phyloP scores from a whole-genome alignment of 2,329 filamentous ascomycete genomes.

The Aureobasidium sp. region DNA sequence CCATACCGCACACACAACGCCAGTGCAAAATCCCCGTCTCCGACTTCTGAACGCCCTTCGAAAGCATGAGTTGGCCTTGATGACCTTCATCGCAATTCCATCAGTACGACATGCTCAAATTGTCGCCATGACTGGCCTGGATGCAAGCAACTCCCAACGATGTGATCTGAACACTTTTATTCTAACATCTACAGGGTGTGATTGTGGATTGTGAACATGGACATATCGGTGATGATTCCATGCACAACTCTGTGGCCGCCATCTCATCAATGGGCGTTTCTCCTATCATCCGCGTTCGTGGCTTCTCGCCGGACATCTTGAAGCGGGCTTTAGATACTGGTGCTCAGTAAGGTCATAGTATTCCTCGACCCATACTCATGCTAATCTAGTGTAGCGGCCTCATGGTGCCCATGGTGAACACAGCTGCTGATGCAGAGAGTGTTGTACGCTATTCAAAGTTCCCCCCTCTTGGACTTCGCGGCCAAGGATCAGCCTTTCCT shows the following conservation, averaged over 20 bases:
- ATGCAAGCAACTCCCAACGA: constrained; percentile 31
- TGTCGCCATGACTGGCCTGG: constrained; percentile 53
- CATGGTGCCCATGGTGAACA: constrained; percentile 44
- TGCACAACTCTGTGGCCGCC: constrained; percentile 45
- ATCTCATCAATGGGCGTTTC: constrained; percentile 32
- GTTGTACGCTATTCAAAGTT: constrained; percentile 46
- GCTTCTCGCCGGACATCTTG: constrained; percentile 48
- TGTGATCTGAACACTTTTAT: too few relatives aligned
- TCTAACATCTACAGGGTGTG: constrained; percentile 35
- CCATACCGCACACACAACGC: background rate
- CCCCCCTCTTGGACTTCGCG: constrained; percentile 42
- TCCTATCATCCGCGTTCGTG: constrained; percentile 39
- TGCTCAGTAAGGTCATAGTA: constrained; percentile 22
- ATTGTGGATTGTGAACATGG: constrained; percentile 50
- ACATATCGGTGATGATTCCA: constrained; percentile 44
- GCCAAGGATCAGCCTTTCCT: constrained; percentile 46
- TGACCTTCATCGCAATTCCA: constrained; percentile 43
- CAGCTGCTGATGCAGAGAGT: constrained; percentile 38
- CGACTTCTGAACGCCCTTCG: constrained; percentile 37
- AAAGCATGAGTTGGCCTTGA: constrained; percentile 32
- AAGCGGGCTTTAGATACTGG: constrained; percentile 49
- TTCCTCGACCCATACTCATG: background rate
- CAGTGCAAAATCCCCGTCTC: constrained; percentile 30
- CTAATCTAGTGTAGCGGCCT: constrained; percentile 36
- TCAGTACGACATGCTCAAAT: constrained; percentile 42